Evolutionary conservation across 2,329 filamentous ascomycete species (phyloP).

Genomic region (Fusarium nisikadoi): DNA sequence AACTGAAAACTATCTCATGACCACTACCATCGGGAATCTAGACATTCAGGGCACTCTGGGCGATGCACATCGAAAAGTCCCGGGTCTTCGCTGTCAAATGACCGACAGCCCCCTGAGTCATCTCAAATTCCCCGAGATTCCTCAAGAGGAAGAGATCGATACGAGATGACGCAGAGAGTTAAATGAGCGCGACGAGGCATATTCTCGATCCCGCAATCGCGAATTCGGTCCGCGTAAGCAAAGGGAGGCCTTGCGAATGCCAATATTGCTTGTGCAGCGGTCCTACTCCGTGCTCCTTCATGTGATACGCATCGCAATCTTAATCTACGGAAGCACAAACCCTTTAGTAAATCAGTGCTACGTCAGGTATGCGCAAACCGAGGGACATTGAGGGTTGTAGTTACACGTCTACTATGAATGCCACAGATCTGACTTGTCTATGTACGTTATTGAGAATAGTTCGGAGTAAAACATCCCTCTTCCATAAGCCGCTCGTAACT

Average conservation of each 20-base stretch:
- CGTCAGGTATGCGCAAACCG: constrained; percentile 3
- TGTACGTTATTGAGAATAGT: background rate
- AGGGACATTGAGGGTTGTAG: background rate
- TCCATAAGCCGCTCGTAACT: constrained; percentile 16
- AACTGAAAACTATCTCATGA: constrained; percentile 8
- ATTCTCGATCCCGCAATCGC: constrained; percentile 27
- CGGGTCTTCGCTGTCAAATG: constrained; percentile 25
- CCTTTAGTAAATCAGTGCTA: constrained; percentile 7
- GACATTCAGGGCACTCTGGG: background rate
- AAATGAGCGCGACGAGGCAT: constrained; percentile 20
- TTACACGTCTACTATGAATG: background rate
- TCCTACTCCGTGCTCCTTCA: background rate
- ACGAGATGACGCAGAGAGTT: constrained; percentile 20
- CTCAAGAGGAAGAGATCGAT: constrained; percentile 21
- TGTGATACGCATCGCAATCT: constrained; percentile 26
- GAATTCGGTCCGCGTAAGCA: constrained; percentile 30
- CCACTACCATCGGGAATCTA: background rate
- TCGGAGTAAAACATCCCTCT: background rate
- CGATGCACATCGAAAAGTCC: constrained; percentile 1
- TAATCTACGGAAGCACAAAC: constrained; percentile 11
- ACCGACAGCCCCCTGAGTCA: constrained; percentile 12
- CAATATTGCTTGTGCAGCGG: constrained; percentile 2
- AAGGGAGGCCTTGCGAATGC: constrained; percentile 17
- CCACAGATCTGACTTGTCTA: background rate
- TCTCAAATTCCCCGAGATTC: constrained; percentile 21